A percentile compares a stretch with the other conserved stretches of the same genome.
These are phyloP conservation scores for Umbelopsis sp. DNA, from an alignment of 371 early-diverging fungal species.

Conservation along the genomic window DNA sequence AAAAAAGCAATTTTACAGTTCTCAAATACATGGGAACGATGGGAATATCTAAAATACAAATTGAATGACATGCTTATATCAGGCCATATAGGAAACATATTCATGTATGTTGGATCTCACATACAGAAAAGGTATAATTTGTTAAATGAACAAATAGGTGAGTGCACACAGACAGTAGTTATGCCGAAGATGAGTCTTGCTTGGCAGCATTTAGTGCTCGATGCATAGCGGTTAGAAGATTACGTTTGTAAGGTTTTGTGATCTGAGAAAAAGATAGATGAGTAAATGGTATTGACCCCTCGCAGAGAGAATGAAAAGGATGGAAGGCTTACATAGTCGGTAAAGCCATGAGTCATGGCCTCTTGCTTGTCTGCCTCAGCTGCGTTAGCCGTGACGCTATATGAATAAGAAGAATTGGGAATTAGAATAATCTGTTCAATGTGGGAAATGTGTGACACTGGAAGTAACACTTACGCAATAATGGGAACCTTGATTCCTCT, in stretches of 20 bases:
- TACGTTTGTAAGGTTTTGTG: conserved; percentile 4
- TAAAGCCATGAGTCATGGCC: conserved; percentile 4
- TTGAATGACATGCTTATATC: too few species aligned
- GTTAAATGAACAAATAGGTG: neutral
- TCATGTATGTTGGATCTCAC: too few species aligned
- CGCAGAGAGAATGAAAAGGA: neutral
- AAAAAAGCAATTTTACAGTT: too few species aligned
- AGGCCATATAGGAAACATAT: too few species aligned
- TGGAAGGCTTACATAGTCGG: neutral
- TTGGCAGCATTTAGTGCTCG: neutral
- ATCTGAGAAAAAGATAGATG: neutral
- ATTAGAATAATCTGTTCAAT: neutral
- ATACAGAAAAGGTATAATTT: neutral
- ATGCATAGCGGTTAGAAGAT: neutral
- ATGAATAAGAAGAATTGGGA: too few species aligned
- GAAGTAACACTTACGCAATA: conserved; percentile 2
- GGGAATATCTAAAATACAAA: too few species aligned
- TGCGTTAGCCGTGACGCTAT: neutral
- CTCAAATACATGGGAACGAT: too few species aligned
- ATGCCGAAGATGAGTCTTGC: neutral
- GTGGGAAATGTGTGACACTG: neutral
- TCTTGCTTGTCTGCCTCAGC: conserved; percentile 3
- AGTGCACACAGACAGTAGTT: neutral
- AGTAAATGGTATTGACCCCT: neutral
- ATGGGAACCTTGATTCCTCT: neutral